Conservation (phyloP, 2,329 filamentous ascomycete species). For the Pezicula rhizophila region DNA sequence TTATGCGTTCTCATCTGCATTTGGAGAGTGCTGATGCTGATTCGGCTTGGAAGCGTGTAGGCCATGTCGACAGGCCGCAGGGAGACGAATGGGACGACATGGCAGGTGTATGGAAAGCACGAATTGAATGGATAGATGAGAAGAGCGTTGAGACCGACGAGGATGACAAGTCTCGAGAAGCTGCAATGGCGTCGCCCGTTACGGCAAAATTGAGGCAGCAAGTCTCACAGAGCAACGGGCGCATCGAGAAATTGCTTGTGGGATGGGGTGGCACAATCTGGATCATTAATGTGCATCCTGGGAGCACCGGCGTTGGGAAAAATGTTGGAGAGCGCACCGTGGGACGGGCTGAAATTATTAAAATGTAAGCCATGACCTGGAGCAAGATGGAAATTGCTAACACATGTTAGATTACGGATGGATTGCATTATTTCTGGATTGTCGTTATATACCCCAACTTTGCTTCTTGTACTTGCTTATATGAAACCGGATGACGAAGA, state of each 20-base stretch:
- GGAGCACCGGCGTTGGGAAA: conserved; percentile 60
- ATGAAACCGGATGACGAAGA: conserved; percentile 64
- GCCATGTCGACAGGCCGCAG: conserved; percentile 83
- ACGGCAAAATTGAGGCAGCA: conserved; percentile 44
- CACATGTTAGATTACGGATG: conserved; percentile 65
- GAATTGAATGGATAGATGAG: conserved; percentile 90
- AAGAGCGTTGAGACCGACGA: conserved; percentile 70
- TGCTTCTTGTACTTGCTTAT: conserved; percentile 89
- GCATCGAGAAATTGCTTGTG: conserved; percentile 75
- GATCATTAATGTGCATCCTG: conserved; percentile 86
- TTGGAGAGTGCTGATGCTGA: conserved; percentile 72
- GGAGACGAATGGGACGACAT: conserved; percentile 90
- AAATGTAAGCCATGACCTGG: conserved; percentile 63
- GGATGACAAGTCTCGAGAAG: conserved; percentile 32
- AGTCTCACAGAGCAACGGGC: conserved; percentile 38
- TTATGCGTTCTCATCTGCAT: conserved; percentile 86
- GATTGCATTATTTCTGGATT: conserved; percentile 98
- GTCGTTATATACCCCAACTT: conserved; percentile 87
- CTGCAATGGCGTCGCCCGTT: conserved; percentile 35
- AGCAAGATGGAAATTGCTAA: conserved; percentile 18
- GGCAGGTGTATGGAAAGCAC: conserved; percentile 90
- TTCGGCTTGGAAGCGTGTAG: conserved; percentile 89
- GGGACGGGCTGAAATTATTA: conserved; percentile 82
- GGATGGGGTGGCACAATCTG: conserved; percentile 96
- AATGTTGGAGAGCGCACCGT: conserved; percentile 63